These are phyloP conservation scores for Phytophthora agathidicida DNA, from an alignment of 352 stramenopile species.

Conservation along the genomic window DNA sequence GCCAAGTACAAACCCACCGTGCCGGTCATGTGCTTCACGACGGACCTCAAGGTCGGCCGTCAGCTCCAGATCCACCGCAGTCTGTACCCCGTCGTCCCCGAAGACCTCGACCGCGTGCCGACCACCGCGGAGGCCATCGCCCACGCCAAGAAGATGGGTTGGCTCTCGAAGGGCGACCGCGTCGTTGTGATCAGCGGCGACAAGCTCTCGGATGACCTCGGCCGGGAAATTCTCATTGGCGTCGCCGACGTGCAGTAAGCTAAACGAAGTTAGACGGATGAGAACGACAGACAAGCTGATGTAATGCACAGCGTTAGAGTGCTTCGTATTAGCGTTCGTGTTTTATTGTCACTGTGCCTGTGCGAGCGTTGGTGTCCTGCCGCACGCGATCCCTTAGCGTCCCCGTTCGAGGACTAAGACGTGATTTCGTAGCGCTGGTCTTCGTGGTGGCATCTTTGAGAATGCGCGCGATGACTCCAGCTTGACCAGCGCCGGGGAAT, in stretches of 20 bases:
- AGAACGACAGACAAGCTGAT: not conserved
- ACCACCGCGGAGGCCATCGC: conserved; percentile 88
- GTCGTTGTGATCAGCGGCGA: conserved; percentile 90
- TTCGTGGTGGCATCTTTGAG: conserved; percentile 45
- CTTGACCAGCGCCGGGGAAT: conserved; percentile 24
- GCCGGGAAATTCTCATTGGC: conserved; percentile 85
- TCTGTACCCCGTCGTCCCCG: conserved; percentile 71
- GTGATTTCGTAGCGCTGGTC: not conserved
- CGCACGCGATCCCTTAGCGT: conserved; percentile 46
- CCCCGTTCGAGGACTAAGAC: conserved; percentile 24
- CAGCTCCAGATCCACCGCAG: conserved; percentile 92
- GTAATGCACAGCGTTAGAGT: conserved; percentile 29
- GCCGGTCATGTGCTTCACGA: conserved; percentile 92
- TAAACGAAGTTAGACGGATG: conserved; percentile 38
- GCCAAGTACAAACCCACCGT: conserved; percentile 93
- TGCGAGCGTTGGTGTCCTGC: conserved; percentile 8
- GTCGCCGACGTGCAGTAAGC: conserved; percentile 81
- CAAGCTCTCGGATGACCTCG: conserved; percentile 79
- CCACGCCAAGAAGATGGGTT: conserved; percentile 92
- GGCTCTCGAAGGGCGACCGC: conserved; percentile 86
- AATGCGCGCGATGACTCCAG: conserved; percentile 38
- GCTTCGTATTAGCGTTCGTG: conserved; percentile 26
- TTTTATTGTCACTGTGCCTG: conserved; percentile 11
- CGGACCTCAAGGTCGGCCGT: conserved; percentile 88
- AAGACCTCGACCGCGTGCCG: conserved; percentile 60